A percentile compares a stretch with the other conserved stretches of the same genome.
Conservation (phyloP, 768 basidiomycete species). For the Hygrocybe punicea region DNA sequence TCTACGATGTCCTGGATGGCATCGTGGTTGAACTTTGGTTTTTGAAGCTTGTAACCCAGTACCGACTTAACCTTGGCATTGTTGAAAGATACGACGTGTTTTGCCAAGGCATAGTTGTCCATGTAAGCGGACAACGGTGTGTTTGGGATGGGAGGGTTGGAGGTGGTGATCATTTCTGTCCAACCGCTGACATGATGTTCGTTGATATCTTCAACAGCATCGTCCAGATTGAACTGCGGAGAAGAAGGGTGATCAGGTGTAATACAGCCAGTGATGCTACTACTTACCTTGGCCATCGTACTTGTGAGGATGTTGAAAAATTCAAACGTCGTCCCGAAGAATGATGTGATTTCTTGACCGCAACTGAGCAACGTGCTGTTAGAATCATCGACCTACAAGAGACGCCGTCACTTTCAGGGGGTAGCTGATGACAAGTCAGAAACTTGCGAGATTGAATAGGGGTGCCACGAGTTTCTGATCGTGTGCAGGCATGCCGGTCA, state of each 20-base stretch:
- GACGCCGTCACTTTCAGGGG: neutral
- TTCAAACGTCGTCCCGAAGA: constrained; percentile 77
- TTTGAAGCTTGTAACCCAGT: constrained; percentile 63
- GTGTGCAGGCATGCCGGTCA: constrained; percentile 57
- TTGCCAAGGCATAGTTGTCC: constrained; percentile 68
- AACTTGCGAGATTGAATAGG: constrained; percentile 73
- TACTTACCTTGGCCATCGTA: constrained; percentile 59
- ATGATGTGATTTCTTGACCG: constrained; percentile 61
- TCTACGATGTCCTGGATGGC: constrained; percentile 67
- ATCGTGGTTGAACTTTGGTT: constrained; percentile 60
- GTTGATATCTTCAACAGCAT: constrained; percentile 78
- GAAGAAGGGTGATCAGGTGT: constrained; percentile 4
- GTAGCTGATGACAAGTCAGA: no score
- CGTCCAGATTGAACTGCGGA: constrained; percentile 55
- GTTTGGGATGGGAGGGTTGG: constrained; percentile 67
- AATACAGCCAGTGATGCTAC: neutral
- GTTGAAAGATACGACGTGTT: constrained; percentile 64
- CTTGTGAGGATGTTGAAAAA: constrained; percentile 72
- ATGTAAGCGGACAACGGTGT: constrained; percentile 76
- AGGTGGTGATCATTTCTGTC: constrained; percentile 74
- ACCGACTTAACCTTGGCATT: constrained; percentile 72
- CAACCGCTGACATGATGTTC: constrained; percentile 79
- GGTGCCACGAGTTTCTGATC: constrained; percentile 63
- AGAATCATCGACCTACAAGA: constrained; percentile 65
- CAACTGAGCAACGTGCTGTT: constrained; percentile 65